Percentiles rank a stretch among this genome's conserved stretches.
These are phyloP conservation scores for Bothriochloa decipiens DNA, from an alignment of 176 grass and related monocot species.

Conservation along the genomic window DNA sequence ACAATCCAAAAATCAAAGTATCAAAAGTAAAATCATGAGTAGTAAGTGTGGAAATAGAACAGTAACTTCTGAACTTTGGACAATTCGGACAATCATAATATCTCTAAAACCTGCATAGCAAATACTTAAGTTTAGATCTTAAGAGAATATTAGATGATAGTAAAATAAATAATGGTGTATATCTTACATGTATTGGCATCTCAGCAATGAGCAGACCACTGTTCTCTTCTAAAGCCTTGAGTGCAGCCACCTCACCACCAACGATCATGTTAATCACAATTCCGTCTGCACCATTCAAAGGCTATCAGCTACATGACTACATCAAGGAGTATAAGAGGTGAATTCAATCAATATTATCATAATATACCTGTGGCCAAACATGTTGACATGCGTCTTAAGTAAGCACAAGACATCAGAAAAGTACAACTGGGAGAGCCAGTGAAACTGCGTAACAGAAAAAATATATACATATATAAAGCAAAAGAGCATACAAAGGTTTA, in stretches of 20 bases:
- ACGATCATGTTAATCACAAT: constrained; percentile 97
- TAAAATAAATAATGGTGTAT: constrained; percentile 11
- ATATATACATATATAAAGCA: not conserved
- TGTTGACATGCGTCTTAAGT: constrained; percentile 78
- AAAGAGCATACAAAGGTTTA: not conserved
- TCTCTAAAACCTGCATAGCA: constrained; percentile 78
- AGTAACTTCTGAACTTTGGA: constrained; percentile 4
- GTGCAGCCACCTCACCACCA: constrained; percentile 78
- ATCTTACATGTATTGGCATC: constrained; percentile 96
- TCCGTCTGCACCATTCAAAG: constrained; percentile 62
- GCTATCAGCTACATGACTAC: constrained; percentile 15
- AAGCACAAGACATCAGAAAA: constrained; percentile 31
- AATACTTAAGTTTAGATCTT: constrained; percentile 32
- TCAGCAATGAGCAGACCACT: constrained; percentile 78
- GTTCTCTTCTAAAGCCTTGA: constrained; percentile 82
- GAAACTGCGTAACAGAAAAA: too few species aligned
- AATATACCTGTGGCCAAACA: constrained; percentile 78
- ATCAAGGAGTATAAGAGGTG: not conserved
- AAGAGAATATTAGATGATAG: constrained; percentile 21
- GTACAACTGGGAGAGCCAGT: too few species aligned
- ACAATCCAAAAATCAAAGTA: constrained; percentile 19
- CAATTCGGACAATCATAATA: constrained; percentile 51
- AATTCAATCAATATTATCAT: not conserved
- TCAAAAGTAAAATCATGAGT: not conserved
- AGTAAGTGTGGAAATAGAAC: not conserved